Conservation (phyloP, 78 protist genomes). For the Ministeria vibrans region DNA sequence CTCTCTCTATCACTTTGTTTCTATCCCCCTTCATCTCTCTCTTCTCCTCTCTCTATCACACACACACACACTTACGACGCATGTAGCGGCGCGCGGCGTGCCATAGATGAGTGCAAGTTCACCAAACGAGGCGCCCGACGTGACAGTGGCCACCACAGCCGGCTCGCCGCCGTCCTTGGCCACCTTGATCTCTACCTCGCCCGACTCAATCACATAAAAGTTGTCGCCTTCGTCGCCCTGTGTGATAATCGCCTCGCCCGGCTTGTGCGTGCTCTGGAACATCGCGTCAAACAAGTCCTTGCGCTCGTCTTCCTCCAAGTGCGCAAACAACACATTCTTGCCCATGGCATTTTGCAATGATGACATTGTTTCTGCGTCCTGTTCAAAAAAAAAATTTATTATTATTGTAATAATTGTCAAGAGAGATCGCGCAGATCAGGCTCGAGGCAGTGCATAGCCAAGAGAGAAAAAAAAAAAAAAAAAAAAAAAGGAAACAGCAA, state of each 20-base stretch:
- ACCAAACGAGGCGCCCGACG: conserved; percentile 66
- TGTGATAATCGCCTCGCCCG: conserved; percentile 49
- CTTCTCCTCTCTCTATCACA: too few species aligned
- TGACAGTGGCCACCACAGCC: not conserved
- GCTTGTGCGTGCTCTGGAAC: conserved; percentile 33
- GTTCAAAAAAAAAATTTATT: conserved; percentile 3
- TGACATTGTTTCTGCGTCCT: conserved; percentile 33
- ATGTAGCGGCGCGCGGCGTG: conserved; percentile 84
- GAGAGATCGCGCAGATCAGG: too few species aligned
- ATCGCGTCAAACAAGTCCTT: conserved; percentile 49
- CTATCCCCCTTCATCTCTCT: too few species aligned
- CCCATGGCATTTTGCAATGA: conserved; percentile 22
- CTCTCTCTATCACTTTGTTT: too few species aligned
- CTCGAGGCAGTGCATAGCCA: too few species aligned
- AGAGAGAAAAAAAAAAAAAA: too few species aligned
- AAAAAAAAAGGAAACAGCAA: not conserved
- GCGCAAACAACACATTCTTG: conserved; percentile 26
- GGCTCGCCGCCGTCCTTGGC: not conserved
- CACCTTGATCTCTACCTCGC: conserved; percentile 48
- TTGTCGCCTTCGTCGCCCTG: conserved; percentile 85
- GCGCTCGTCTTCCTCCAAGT: not conserved
- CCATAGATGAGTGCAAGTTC: conserved; percentile 78
- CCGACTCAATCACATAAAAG: conserved; percentile 69
- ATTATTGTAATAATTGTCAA: too few species aligned
- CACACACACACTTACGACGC: conserved; percentile 8